A percentile compares a stretch with the other conserved stretches of the same genome.
phyloP scores from a whole-genome alignment of 2,329 filamentous ascomycete genomes.

The Rasamsonia emersonii region DNA sequence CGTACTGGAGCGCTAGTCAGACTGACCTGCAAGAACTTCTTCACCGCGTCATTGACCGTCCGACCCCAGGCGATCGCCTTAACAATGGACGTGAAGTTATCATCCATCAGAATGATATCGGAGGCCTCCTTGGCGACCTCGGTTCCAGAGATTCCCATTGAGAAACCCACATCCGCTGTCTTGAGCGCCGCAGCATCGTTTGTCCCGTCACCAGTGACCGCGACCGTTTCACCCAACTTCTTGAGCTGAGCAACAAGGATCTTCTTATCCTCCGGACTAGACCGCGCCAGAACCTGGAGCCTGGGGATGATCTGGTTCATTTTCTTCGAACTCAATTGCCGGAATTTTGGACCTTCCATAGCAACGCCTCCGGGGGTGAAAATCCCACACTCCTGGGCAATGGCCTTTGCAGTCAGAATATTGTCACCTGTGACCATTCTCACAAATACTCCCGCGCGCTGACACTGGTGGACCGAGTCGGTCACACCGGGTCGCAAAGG shows the following conservation, averaged over 20 bases:
- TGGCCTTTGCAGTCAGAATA: conserved; percentile 67
- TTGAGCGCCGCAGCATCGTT: conserved; percentile 77
- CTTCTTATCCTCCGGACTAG: conserved; percentile 69
- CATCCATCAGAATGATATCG: conserved; percentile 78
- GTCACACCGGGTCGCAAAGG: conserved; percentile 67
- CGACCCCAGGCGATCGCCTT: conserved; percentile 75
- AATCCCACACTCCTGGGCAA: conserved; percentile 71
- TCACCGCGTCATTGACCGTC: conserved; percentile 67
- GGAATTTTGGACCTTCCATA: conserved; percentile 71
- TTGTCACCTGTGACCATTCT: conserved; percentile 86
- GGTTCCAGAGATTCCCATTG: conserved; percentile 76
- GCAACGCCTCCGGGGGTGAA: conserved; percentile 58
- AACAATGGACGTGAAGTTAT: conserved; percentile 80
- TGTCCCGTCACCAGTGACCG: conserved; percentile 75
- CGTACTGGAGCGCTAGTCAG: not conserved
- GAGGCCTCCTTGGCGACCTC: conserved; percentile 81
- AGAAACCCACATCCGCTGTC: conserved; percentile 74
- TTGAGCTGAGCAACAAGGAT: conserved; percentile 64
- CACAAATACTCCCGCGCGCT: conserved; percentile 67
- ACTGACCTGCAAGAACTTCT: conserved; percentile 54
- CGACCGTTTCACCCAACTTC: conserved; percentile 66
- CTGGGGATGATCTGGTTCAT: conserved; percentile 60
- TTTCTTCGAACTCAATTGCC: conserved; percentile 58
- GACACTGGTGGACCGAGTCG: conserved; percentile 63
- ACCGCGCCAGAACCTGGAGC: conserved; percentile 63